Evolutionary conservation across 2,329 filamentous ascomycete genomes (phyloP), one percentile per base, ranked within the genome.

Genomic region (Colletotrichum limetticola): DNA sequence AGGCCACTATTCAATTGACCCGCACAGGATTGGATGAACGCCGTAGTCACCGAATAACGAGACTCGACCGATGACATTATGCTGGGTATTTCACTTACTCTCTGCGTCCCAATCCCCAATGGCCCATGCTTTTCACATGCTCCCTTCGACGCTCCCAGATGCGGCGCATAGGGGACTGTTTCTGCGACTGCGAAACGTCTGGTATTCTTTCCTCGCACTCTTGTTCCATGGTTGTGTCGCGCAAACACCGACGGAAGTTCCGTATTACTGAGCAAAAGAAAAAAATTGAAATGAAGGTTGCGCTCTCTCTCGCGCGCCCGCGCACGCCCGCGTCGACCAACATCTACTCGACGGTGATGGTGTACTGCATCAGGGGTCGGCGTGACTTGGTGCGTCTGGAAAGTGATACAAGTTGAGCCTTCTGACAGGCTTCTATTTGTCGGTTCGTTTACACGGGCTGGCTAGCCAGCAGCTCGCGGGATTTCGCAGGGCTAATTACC

Each of bases 41-140:
- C 55, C 32, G 4, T n/a, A 55, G 28, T 60, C 53, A 69, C 66
- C 55, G 55, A 65, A 65, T 28, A 49, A 69, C 42, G 65, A 69
- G 66, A 61, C 24, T 64, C 49, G 55, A 49, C 64, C 59, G 69
- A 68, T 32, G 42, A 42, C 24, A 16, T 26, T 7, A 8, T 4
- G 37, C 30, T 35, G 37, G 6, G 8, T 7, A 19, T 46, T 26
- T 30, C 26, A 49, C 16, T 19, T 35, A 22, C 5, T n/a, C 9
- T 26, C 37, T 58, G 42, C 42, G 42, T 49, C 42, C 42, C 30
- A 32, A n/a, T 49, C n/a, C 6, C 55, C 60, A 19, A 9, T 63
- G 69, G 59, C 65, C 59, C 64, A 26, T 63, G 59, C 64, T 65
- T 19, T 64, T 72, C 70, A 72, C 69, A 72, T 72, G 65, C n/a